Evolutionary conservation across 2,329 filamentous ascomycete species (phyloP), one percentile per base, ranked within the genome.

Genomic region (Arthrobotrys pseudoclavata): DNA sequence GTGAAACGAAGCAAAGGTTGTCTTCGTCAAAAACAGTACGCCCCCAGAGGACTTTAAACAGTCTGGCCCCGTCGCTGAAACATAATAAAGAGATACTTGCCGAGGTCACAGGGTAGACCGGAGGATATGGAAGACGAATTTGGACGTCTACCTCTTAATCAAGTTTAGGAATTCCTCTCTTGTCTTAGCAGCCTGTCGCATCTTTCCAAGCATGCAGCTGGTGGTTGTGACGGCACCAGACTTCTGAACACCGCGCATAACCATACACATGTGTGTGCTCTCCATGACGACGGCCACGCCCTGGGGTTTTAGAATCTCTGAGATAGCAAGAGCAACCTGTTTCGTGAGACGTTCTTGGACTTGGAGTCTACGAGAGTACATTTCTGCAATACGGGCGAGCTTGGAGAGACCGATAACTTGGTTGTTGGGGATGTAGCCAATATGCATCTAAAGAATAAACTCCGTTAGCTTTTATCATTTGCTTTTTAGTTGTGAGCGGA

Each of bases 211-310:
- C 85, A 99, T 96, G 83, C 95, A 98, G 86, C 94, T 97, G 18
- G 96, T 99, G 42, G 96, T 96, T 5, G 96, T 98, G 18, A 89
- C 91, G 62, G 92, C 91, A 47, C 88, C 89, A 0, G 93, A 94
- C 87, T 99, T 97, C 83, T 97, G 89, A 9, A 99, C 95, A n/a
- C 96, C 96, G 55, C 96, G 90, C 94, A 97, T 98, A 15, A 97
- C 94, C 95, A 98, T 99, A 86, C 96, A 99, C 55, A 98, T 86
- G 85, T 99, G 96, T 82, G 90, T 94, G 13, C 93, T 96, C 83
- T 99, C 96, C 91, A 99, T 97, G 76, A 99, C 95, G 1, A 99
- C 96, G 20, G 93, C 95, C 1, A 99, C 95, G 55, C 96, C 96
- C 83, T 96, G 93, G 1, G 96, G 96, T 83, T 96, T 92, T 57